Evolutionary conservation across 345 rosid species (phyloP).

Genomic region (Theobroma cacao): DNA sequence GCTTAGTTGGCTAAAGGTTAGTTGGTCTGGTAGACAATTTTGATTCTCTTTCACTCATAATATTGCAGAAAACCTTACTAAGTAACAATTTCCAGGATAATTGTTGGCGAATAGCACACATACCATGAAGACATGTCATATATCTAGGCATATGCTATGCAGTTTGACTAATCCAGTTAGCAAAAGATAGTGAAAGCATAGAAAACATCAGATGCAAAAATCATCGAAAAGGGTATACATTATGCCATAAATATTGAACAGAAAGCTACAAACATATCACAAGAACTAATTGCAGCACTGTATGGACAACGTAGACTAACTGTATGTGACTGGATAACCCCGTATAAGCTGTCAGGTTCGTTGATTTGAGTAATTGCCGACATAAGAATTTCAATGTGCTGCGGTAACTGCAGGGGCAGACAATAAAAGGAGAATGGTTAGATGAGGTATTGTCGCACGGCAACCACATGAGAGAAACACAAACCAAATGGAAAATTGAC

Average conservation of each 20-base stretch:
- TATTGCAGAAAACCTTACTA: background rate
- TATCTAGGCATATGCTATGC: background rate
- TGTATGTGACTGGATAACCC: conserved; percentile 85
- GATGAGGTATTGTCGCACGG: background rate
- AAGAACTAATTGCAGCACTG: conserved; percentile 11
- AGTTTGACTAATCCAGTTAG: background rate
- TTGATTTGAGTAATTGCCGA: conserved; percentile 87
- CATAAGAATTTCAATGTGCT: conserved; percentile 77
- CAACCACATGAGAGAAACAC: background rate
- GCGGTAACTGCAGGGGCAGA: conserved; percentile 50
- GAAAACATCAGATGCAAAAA: background rate
- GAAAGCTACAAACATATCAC: background rate
- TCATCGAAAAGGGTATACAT: background rate
- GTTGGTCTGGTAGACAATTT: background rate
- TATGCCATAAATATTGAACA: background rate
- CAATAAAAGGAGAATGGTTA: background rate
- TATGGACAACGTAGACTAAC: conserved; percentile 34
- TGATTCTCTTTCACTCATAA: background rate
- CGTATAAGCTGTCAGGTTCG: conserved; percentile 97
- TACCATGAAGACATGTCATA: background rate
- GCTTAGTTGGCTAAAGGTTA: background rate
- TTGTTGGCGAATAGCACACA: background rate
- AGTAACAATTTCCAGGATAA: background rate
- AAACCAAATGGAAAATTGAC: conserved; percentile 5
- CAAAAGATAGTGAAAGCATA: background rate